Evolutionary conservation across 306 rosid species (phyloP), one percentile per base, ranked within the genome.

Genomic region (Dalbergia cultrata): DNA sequence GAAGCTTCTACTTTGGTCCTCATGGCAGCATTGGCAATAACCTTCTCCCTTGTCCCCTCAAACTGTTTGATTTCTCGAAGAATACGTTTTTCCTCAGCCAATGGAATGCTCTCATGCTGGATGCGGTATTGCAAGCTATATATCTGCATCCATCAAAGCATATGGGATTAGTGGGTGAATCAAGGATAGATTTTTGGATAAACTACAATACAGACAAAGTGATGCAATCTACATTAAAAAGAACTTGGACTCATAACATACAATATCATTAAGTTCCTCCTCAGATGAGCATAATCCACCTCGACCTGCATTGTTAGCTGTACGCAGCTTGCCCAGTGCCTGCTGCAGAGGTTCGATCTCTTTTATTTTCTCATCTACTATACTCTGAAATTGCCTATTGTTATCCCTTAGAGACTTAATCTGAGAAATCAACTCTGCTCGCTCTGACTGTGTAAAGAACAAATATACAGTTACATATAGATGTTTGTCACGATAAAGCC

Each of bases 91-190:
- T 94, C 98, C 91, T 94, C 98, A 0, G 89, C 9, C 77, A 94
- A 86, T 1, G 96, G 92, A 85, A 94, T 94, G 88, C 97, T 94
- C 82, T 94, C 98, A 44, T 94, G 98, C 54, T 94, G 98, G n/a
- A 94, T 94, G 76, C 80, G 87, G 78, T 92, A 94, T 64, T 94
- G 81, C 78, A 90, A 81, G 85, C 92, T 80, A 13, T 88, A 80
- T 80, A 94, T 89, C 97, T 94, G 90, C 81, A 73, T 37, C 85
- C 81, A 81, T 67, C 64, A 79, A 74, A 68, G 33, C 81, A 85
- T 61, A 21, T n/a, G 31, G 71, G 41, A 60, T 59, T 0, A 57
- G 72, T 18, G 63, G 34, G 70, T 56, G 43, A 74, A 65, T 10
- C 71, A 39, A 73, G 58, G 41, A 66, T 65, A 8, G 18, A 53